These are phyloP conservation scores for Alloteropsis semialata DNA, from an alignment of 176 grass and related monocot genomes.

Conservation along the genomic window DNA sequence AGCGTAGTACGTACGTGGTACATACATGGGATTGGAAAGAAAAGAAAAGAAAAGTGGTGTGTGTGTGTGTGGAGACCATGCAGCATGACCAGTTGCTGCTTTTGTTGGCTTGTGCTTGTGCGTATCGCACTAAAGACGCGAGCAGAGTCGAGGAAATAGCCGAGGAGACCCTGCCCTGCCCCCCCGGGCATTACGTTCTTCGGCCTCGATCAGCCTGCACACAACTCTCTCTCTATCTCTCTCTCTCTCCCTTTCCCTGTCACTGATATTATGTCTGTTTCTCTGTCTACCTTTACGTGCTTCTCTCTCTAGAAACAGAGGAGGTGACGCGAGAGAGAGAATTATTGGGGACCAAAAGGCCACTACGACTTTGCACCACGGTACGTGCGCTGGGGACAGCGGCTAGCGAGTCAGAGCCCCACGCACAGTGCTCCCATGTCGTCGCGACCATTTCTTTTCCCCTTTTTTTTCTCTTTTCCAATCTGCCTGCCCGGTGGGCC, in stretches of 20 bases:
- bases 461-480: not conserved
- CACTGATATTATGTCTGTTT: constrained; percentile 17
- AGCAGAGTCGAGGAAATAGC: not conserved
- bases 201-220: not conserved
- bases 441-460: not conserved
- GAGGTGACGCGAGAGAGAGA: not conserved
- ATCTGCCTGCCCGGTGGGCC: not conserved
- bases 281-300: constrained; percentile 16
- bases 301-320: constrained; percentile 23
- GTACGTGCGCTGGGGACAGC: constrained; percentile 43
- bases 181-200: constrained; percentile 31
- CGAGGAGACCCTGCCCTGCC: not conserved
- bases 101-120: constrained; percentile 13
- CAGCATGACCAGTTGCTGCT: not conserved
- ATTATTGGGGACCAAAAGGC: constrained; percentile 61
- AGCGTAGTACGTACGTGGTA: too few species aligned
- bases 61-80: not conserved
- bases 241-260: not conserved
- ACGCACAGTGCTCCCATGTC: not conserved
- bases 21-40: too few species aligned
- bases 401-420: not conserved
- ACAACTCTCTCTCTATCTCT: not conserved
- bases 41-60: too few species aligned
- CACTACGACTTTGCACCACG: constrained; percentile 26
- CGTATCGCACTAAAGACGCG: not conserved